Evolutionary conservation across 176 grass and related monocot species (phyloP), one percentile per base, ranked within the genome.

Genomic region (Oryza longistaminata): DNA sequence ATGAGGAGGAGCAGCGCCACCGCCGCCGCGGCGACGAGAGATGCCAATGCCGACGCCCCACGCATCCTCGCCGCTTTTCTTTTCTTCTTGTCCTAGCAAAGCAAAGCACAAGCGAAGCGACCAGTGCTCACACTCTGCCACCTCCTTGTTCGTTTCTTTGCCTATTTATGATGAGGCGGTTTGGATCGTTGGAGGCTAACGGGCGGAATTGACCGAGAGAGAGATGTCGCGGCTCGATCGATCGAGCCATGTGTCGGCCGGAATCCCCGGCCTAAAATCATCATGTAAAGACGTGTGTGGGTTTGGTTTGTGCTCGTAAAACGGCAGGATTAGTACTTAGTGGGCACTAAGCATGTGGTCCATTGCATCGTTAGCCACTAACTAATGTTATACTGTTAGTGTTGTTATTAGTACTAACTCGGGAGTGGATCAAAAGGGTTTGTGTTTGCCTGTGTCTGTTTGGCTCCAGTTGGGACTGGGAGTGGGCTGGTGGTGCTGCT

Each of bases 31-130:
- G 78, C 39, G 11, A 50, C 35, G 8, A 87, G 61, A 21, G 73
- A 80, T 60, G 84, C 74, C 73, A 52, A 19, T 26, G 61, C 80
- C 68, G 74, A 70, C 33, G 34, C 7, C 10, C 26, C 37, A 27
- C 73, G 43, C 88, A 86, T 87, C 84, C 27, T 66, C 42, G 16
- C 39, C 37, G 77, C 22, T 67, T 22, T 19, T 46, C 27, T 24
- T 5, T 26, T 37, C 15, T 58, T 10, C 34, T 35, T 4, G 33
- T 13, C 17, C 15, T 46, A 9, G 13, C 73, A 31, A 27, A 9
- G n/a, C 73, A 31, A 27, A 5, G 29, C 29, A 31, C 29, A 31
- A 31, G 29, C 29, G n/a, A 31, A 31, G 34, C 17, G 19, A 25
- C 0, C 25, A 48, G 25, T 25, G 0, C 14, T 7, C 50, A 7